Evolutionary conservation across 2,329 filamentous ascomycete genomes (phyloP), one percentile per base, ranked within the genome.

Genomic region (Penicillium vulpinum): DNA sequence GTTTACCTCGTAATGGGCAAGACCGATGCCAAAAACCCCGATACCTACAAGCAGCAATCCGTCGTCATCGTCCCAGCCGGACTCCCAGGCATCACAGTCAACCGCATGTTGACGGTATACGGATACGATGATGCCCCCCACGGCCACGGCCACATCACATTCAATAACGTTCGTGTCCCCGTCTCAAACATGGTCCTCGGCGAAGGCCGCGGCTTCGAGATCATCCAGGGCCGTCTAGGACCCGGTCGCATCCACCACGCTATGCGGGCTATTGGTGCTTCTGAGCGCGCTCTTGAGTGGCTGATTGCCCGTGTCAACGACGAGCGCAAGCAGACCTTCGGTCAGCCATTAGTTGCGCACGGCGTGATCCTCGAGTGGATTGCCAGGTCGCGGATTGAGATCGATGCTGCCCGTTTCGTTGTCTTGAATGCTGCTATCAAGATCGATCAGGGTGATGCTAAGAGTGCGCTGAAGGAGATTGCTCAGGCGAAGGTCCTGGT

Each of bases 111-210:
- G 54, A 88, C 83, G 49, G 93, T 97, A 63, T 96, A 95, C 76
- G 94, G 94, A 56, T 97, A 92, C 78, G 94, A 97, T 74, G 94
- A 99, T 68, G 94, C 94, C n/a, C 94, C 94, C 2, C 94, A 99
- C 75, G 94, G 94, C 54, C 94, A 99, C 78, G 94, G 92, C 43
- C 93, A 99, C 76, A 86, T 99, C 71, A 85, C 81, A 35, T 97
- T 99, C 78, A 82, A 87, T 57, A 89, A 97, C 72, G 94, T 97
- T 61, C 89, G 93, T 57, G 90, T 99, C 0, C 93, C 93, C 8
- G 86, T 82, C 31, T 80, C 81, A 68, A 94, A 90, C 79, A 88
- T 99, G 70, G 89, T 97, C 11, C 88, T 99, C 4, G 93, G 94
- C 59, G 91, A 94, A 74, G 94, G 94, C 63, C 87, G 91, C 61